Evolutionary conservation across 371 early-diverging fungal genomes (phyloP), one percentile per base, ranked within the genome.

Genomic region (Mucor circinelloides): DNA sequence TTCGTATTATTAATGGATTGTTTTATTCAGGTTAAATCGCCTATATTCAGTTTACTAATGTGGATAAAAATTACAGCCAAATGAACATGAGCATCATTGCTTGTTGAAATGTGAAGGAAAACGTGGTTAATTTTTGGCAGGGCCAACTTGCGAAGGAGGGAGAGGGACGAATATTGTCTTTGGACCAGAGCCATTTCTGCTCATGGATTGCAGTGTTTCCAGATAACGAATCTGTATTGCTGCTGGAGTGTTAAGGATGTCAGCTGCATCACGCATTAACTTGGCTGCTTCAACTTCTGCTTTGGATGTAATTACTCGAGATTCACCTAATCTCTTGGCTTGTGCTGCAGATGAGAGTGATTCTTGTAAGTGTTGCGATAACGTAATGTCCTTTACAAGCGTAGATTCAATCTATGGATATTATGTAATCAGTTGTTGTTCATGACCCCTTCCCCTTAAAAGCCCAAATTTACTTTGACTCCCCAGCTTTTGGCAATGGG

Each of bases 201-300:
- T 60, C 52, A 67, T 61, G 19, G 61, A 42, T 42, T 67, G 67
- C 15, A 97, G 77, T 17, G 96, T 95, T 38, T 97, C 96, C 23
- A 96, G 77, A 65, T 95, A 93, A 32, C 94, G 87, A 60, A 94
- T 94, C 68, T 94, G 94, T 90, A 88, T 91, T 1, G 93, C 94
- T 6, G 92, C 89, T n/a, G 87, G 88, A 21, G 82, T 84, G 63
- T 80, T 88, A 27, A 90, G 76, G 52, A 92, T 86, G 67, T 91
- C 89, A 3, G 93, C 90, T 31, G 97, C 97, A 72, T 97, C 93
- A 36, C 96, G 82, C 97, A 97, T 97, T 46, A 97, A 77, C 68
- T 93, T 95, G 40, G 97, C 96, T 21, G 93, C 80, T 46, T 96
- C 94, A 3, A 97, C 97, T 66, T 96, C 97, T 15, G 97, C 96